Conservation (phyloP, 129 eudicot genomes). For the Glebionis coronaria region DNA sequence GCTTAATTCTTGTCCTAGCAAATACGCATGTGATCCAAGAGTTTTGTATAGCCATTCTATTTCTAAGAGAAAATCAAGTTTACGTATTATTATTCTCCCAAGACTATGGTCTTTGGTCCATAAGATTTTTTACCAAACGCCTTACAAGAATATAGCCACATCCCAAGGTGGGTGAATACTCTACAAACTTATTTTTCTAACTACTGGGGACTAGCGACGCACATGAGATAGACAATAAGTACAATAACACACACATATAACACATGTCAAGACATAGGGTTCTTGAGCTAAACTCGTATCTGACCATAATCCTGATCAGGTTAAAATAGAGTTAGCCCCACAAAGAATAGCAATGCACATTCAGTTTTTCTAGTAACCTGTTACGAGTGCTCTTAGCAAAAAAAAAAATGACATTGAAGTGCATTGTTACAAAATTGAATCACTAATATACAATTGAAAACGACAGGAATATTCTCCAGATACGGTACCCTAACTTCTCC, state of each 20-base stretch:
- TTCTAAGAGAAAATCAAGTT: slow-evolving; percentile 39
- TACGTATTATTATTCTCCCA: slow-evolving; percentile 42
- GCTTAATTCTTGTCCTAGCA: slow-evolving; percentile 31
- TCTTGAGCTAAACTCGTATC: too few species aligned
- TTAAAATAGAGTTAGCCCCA: too few species aligned
- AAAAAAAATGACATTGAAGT: neutral
- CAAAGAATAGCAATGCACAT: too few species aligned
- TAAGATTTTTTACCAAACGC: slow-evolving; percentile 59
- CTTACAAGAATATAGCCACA: slow-evolving; percentile 14
- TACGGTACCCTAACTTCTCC: neutral
- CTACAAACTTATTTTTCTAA: too few species aligned
- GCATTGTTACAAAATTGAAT: slow-evolving; percentile 4
- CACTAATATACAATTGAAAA: slow-evolving; percentile 22
- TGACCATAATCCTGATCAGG: too few species aligned
- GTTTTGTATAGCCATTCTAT: slow-evolving; percentile 54
- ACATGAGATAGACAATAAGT: too few species aligned
- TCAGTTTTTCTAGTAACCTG: neutral
- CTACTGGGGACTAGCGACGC: too few species aligned
- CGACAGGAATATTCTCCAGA: neutral
- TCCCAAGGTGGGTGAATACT: too few species aligned
- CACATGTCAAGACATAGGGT: too few species aligned
- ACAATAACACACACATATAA: too few species aligned
- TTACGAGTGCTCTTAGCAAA: neutral
- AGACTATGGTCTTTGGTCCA: slow-evolving; percentile 43
- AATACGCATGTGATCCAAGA: slow-evolving; percentile 42